These are phyloP conservation scores for Kuraishia hungarica DNA, from an alignment of 805 yeast genomes.

Conservation along the genomic window DNA sequence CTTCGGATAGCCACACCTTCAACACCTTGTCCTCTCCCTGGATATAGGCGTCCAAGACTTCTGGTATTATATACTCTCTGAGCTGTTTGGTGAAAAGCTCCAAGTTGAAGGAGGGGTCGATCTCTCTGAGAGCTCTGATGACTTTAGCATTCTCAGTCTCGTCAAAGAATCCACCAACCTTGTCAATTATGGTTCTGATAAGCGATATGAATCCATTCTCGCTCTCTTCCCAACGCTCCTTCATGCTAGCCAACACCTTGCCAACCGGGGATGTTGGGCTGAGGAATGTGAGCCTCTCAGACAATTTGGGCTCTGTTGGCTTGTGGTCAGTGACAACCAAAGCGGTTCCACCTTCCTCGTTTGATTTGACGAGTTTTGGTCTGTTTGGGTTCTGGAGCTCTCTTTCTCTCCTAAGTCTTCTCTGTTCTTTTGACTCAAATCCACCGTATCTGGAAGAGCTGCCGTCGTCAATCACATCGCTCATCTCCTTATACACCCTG, in stretches of 20 bases:
- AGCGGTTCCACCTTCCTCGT: constrained; percentile 77
- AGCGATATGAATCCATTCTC: constrained; percentile 85
- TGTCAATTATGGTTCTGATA: constrained; percentile 71
- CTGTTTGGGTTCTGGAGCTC: constrained; percentile 52
- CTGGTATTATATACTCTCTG: constrained; percentile 91
- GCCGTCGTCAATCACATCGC: constrained; percentile 89
- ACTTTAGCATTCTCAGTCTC: constrained; percentile 96
- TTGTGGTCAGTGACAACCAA: constrained; percentile 77
- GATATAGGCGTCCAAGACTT: constrained; percentile 88
- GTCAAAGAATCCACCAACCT: constrained; percentile 81
- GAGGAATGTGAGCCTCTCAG: constrained; percentile 58
- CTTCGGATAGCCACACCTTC: constrained; percentile 91
- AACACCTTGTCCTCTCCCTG: constrained; percentile 80
- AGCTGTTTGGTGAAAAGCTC: constrained; percentile 75
- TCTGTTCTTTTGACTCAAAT: constrained; percentile 74
- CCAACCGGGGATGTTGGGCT: constrained; percentile 66
- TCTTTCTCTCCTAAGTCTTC: constrained; percentile 62
- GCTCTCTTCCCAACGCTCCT: constrained; percentile 81
- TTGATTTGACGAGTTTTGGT: constrained; percentile 61
- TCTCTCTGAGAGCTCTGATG: constrained; percentile 70
- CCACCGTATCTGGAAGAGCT: constrained; percentile 86
- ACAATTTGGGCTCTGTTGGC: constrained; percentile 58
- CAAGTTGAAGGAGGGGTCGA: constrained; percentile 83
- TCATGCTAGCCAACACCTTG: constrained; percentile 48
- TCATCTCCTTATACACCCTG: constrained; percentile 78